Conservation (phyloP, 2,329 filamentous ascomycete genomes). For the Phialophora expanda region DNA sequence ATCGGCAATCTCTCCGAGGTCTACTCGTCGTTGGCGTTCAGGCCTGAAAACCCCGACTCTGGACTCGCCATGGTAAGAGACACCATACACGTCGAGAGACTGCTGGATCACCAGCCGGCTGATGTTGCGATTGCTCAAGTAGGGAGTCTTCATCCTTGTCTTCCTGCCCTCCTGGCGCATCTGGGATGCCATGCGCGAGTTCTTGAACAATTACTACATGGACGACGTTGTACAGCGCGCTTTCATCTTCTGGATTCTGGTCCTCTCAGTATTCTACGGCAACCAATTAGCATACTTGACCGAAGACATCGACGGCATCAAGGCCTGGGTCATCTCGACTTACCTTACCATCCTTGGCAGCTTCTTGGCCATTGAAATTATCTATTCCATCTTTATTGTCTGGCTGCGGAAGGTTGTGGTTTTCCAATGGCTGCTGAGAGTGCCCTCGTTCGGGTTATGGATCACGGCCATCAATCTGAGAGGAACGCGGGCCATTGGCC, state of each 20-base stretch:
- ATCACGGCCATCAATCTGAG: constrained; percentile 50
- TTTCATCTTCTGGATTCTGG: constrained; percentile 58
- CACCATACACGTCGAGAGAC: not conserved
- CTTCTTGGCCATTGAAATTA: constrained; percentile 44
- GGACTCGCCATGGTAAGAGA: constrained; percentile 47
- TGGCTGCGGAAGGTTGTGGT: constrained; percentile 50
- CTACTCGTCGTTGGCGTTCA: constrained; percentile 56
- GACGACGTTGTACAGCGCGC: constrained; percentile 56
- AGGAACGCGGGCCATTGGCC: constrained; percentile 49
- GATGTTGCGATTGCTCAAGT: not conserved
- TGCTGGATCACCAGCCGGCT: not conserved
- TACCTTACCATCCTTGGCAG: constrained; percentile 55
- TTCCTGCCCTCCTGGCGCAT: constrained; percentile 58
- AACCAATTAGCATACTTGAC: constrained; percentile 55
- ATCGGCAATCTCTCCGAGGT: constrained; percentile 24
- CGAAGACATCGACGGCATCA: constrained; percentile 49
- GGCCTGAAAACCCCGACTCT: constrained; percentile 53
- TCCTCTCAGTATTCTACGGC: constrained; percentile 54
- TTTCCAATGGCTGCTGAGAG: constrained; percentile 49
- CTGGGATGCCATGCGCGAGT: constrained; percentile 57
- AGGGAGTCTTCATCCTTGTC: constrained; percentile 54
- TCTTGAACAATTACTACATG: constrained; percentile 61
- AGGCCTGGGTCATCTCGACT: constrained; percentile 50
- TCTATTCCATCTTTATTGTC: constrained; percentile 46
- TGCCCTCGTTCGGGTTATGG: constrained; percentile 53